Base-by-base conservation (phyloP, 2,329 filamentous ascomycete species). In the Ceratocystis harringtonii region DNA sequence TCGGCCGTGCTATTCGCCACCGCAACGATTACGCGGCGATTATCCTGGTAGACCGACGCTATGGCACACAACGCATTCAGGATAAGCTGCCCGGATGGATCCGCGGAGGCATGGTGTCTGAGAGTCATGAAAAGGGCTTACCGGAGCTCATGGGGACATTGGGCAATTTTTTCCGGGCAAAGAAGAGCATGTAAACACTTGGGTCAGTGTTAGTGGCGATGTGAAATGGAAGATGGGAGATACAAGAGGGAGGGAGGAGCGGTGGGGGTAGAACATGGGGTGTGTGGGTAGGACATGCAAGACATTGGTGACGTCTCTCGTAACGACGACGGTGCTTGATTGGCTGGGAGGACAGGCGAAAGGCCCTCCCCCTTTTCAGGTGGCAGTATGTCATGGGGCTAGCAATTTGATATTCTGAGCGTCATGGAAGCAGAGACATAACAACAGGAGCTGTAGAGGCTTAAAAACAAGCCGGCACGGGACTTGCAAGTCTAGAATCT, bases 71-170 rank as follows among this genome's bases (percentile, higher is more conserved):
- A 61, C 81, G 88, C 64, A 90, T 97, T 68, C 82, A 83, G 70
- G 77, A 75, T 28, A 97, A 96, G 76, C 75, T 99, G 69, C 94
- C 94, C 0, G 85, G 82, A 1, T 99, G 94, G 94, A 97, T 99
- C 71, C 81, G 81, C 69, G 83, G 80, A 10, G 90, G 88, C 44
- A 75, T 95, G 73, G 75, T 78, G 62, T 70, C 72, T 65, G 78
- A 76, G 17, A 76, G 80, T 70, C 76, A 81, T 71, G 74, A 77
- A 41, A 78, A 76, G 69, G 78, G 78, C 5, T 75, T 88, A 69
- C 79, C 79, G 22, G 79, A 79, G 68, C 72, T 87, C 71, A 85
- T 88, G 82, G 79, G 79, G 1, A 76, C 76, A 5, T 71, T 86
- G 69, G 78, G 78, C 8, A 72, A 71, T 0, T 88, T 88, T 70